Evolutionary conservation across 2,329 filamentous ascomycete genomes (phyloP).

Genomic region (Aspergillus sp.): DNA sequence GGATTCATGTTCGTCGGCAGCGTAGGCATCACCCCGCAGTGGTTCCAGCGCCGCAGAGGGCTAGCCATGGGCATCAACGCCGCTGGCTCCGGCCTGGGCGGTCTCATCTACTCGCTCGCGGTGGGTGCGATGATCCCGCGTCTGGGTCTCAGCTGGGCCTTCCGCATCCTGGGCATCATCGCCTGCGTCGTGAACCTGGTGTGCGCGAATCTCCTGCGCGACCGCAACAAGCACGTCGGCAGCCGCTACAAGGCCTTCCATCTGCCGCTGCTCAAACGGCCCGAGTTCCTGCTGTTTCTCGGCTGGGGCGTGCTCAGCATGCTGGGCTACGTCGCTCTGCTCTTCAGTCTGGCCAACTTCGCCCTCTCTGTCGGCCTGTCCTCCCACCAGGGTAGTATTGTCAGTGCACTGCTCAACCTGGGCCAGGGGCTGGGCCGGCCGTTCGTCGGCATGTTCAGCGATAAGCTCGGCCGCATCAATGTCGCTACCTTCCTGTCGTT

Average conservation of each 20-base stretch:
- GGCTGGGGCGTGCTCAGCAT: slow-evolving; percentile 60
- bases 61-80: slow-evolving; percentile 61
- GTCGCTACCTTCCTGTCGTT: slow-evolving; percentile 57
- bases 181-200: slow-evolving; percentile 53
- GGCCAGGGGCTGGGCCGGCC: slow-evolving; percentile 58
- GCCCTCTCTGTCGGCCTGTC: slow-evolving; percentile 58
- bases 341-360: slow-evolving; percentile 64
- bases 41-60: slow-evolving; percentile 58
- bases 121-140: slow-evolving; percentile 57
- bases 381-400: slow-evolving; percentile 57
- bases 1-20: slow-evolving; percentile 60
- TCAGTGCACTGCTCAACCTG: slow-evolving; percentile 63
- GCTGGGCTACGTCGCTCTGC: slow-evolving; percentile 63
- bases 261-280: slow-evolving; percentile 49
- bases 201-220: slow-evolving; percentile 53
- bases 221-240: slow-evolving; percentile 58
- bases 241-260: slow-evolving; percentile 54
- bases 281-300: slow-evolving; percentile 58
- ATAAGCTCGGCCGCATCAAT: slow-evolving; percentile 61
- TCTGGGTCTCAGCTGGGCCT: slow-evolving; percentile 59
- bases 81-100: slow-evolving; percentile 59
- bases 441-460: slow-evolving; percentile 61
- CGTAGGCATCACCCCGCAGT: slow-evolving; percentile 58
- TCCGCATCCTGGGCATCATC: slow-evolving; percentile 58
- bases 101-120: slow-evolving; percentile 57